Evolutionary conservation across 352 stramenopile genomes (phyloP), one percentile per base, ranked within the genome.

Genomic region (Pythium sukuiense): DNA sequence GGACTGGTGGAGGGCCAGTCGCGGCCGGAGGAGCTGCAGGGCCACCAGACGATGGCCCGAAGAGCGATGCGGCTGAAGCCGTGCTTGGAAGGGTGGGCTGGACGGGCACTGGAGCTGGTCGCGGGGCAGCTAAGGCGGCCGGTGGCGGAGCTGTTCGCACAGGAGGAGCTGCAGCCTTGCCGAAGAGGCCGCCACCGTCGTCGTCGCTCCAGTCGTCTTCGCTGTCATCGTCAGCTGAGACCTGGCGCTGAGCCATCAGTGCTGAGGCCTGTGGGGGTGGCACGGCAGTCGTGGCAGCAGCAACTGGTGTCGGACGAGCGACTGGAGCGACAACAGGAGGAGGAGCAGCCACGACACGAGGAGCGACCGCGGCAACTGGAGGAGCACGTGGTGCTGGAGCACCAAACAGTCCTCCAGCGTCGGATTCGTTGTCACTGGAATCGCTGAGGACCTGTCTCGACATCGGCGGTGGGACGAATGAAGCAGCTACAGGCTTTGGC

Each of bases 151-250:
- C n/a, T 3, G 69, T 66, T 65, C 56, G 60, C 24, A 45, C 30
- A 13, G 55, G 16, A 18, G 59, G 32, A n/a, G 45, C 45, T 35
- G 62, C 48, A 12, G 62, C 32, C 30, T 74, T 71, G 13, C 79
- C 80, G 73, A 89, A 89, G 9, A 90, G 66, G 7, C 72, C 78
- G 8, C 82, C 63, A 13, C 50, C 80, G 37, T 79, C 72, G 49
- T 88, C 80, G 52, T 80, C 73, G 27, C 83, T 91, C 80, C 83
- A 89, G 46, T 87, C 83, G 60, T 60, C 67, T 39, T 90, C 81
- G 39, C 77, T 88, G 64, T 91, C 78, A 50, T 69, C 53, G 24
- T 58, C 54, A 0, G 70, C 76, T 1, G 76, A 85, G 24, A 77
- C 68, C 54, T 87, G 77, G 2, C 73, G 74, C 9, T 45, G 43